phyloP scores from a whole-genome alignment of 169 alveolate species.

The Cryptosporidium felis region DNA sequence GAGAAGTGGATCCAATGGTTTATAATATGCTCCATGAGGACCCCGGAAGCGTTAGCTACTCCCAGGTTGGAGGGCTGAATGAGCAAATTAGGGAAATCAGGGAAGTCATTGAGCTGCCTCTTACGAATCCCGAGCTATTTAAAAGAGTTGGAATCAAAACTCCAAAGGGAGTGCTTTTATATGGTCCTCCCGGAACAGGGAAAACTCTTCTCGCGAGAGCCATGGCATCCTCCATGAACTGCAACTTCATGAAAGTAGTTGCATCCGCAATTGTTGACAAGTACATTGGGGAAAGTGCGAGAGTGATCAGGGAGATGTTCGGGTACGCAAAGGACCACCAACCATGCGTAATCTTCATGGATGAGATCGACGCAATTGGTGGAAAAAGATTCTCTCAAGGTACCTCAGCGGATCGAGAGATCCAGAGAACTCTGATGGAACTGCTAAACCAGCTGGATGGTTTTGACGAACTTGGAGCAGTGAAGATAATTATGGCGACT shows the following conservation, averaged over 20 bases:
- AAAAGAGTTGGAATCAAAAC: constrained; percentile 98
- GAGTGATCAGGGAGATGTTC: constrained; percentile 98
- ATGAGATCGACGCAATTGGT: constrained; percentile 99
- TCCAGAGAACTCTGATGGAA: constrained; percentile 97
- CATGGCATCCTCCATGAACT: constrained; percentile 96
- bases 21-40: constrained; percentile 96
- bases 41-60: constrained; percentile 88
- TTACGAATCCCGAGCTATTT: constrained; percentile 96
- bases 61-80: constrained; percentile 96
- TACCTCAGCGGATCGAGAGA: constrained; percentile 98
- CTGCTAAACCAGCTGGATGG: constrained; percentile 98
- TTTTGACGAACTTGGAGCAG: constrained; percentile 98
- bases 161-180: constrained; percentile 98
- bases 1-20: constrained; percentile 98
- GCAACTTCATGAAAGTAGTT: constrained; percentile 97
- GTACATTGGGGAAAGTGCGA: constrained; percentile 99
- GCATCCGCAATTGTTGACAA: constrained; percentile 99
- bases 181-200: constrained; percentile 99
- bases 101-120: constrained; percentile 98
- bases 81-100: constrained; percentile 97
- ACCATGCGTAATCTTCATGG: constrained; percentile 99
- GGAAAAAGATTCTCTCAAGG: constrained; percentile 98
- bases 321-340: constrained; percentile 98
- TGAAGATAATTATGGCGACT: constrained; percentile 99
- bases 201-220: constrained; percentile 99